Evolutionary conservation across 2,329 filamentous ascomycete genomes (phyloP), one percentile per base, ranked within the genome.

Genomic region (Colletotrichum plurivorum): DNA sequence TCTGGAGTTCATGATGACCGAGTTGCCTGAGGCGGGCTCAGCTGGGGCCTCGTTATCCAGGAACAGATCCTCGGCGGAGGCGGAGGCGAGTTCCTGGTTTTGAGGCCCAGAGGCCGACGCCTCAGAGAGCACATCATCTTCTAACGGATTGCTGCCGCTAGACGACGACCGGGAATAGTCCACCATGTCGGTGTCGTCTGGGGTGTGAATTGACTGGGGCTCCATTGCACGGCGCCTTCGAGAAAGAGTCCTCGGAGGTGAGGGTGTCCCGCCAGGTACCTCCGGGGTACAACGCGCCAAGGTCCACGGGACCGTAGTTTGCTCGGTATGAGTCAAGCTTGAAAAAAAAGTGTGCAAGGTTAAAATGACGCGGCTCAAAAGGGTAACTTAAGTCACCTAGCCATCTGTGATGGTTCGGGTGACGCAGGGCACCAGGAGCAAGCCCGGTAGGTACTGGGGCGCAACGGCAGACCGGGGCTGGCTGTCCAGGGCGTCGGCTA

Each of bases 1-100:
- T 54, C 92, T 82, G 18, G 86, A 78, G 65, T 80, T 78, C 73
- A 88, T 82, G 48, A 77, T 72, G 20, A 66, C 68, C 8, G 73
- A 62, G 12, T 27, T 70, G 63, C 52, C 52, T 63, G 64, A 46
- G 22, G 45, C 48, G 52, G 57, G 15, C 43, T 68, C 64, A 18
- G 41, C 52, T 63, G 31, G 20, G 52, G 46, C 64, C 64, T 70
- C 67, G 55, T 58, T 59, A 53, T 49, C 39, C 46, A 70, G 64
- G 57, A 70, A 54, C 46, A 62, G 39, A 13, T 68, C 52, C 22
- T 70, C 58, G 22, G 41, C 64, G 22, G 57, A 25, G 13, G 45
- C 48, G 22, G 64, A 69, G 67, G 53, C 16, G 41, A 2, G 16
- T 22, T 51, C 57, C 22, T 57, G 63, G 58, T 67, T 70, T 51